These are phyloP conservation scores for Tetracentron sinense DNA, from an alignment of 164 flowering plant genomes.

Conservation along the genomic window DNA sequence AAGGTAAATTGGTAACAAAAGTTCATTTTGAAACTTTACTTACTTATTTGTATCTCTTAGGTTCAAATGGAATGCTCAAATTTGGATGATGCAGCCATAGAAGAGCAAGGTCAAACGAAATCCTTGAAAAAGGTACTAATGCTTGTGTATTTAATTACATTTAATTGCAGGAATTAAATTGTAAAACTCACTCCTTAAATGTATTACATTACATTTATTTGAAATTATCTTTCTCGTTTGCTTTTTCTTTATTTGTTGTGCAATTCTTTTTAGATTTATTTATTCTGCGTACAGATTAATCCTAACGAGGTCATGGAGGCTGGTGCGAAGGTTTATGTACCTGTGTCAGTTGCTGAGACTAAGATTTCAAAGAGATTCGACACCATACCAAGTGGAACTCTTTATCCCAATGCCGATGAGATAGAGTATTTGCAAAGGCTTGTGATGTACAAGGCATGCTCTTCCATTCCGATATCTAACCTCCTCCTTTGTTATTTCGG, in stretches of 20 bases:
- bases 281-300: conserved; percentile 52
- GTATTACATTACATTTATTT: too few species aligned
- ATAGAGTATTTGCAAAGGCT: conserved; percentile 79
- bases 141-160: background rate
- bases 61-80: conserved; percentile 46
- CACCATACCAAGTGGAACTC: conserved; percentile 78
- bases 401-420: conserved; percentile 95
- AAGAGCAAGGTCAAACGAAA: conserved; percentile 17
- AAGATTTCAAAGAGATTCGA: conserved; percentile 74
- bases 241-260: background rate
- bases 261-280: conserved; percentile 15
- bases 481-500: background rate
- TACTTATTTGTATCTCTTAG: conserved; percentile 28
- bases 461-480: background rate
- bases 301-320: conserved; percentile 64
- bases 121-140: conserved; percentile 53
- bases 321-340: conserved; percentile 57
- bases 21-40: background rate
- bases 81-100: conserved; percentile 13
- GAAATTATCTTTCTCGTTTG: background rate
- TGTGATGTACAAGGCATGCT: conserved; percentile 72
- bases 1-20: too few species aligned
- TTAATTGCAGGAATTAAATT: too few species aligned
- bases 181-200: too few species aligned
- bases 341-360: conserved; percentile 79